Base-by-base conservation (phyloP, 2,329 filamentous ascomycete genomes). In the Colletotrichum nymphaeae region DNA sequence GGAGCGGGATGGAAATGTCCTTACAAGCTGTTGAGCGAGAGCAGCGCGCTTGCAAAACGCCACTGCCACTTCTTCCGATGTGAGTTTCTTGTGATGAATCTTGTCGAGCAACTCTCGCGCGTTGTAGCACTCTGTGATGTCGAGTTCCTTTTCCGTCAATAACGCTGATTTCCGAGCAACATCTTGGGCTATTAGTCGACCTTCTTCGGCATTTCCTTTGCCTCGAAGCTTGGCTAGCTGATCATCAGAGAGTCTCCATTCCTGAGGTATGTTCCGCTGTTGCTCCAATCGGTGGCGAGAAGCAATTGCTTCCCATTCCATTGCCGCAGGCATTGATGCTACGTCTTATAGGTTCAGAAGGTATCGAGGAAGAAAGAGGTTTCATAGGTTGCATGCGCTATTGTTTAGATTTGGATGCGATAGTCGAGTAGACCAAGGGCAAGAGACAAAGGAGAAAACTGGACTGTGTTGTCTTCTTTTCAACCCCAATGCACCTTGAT, bases 41-140 rank as follows among this genome's bases (percentile, higher is more conserved):
- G 79, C 79, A 1, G 78, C 79, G 49, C 77, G 75, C 59, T 80
- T 79, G 52, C 76, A 76, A 26, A 80, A 80, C 1, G 78, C 78
- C 14, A 76, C 66, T 0, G 76, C 74, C 1, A 80, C 78, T 24
- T 78, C 76, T 22, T 77, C 72, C 1, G 78, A 76, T 0, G 78
- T 77, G 7, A 79, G 67, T 3, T 74, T 24, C 2, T 74, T 69
- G 1, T n/a, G 32, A 4, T 72, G 60, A 5, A 79, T 69, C 37
- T 76, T 74, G 32, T 32, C 49, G 0, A 77, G 63, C 2, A 79
- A 67, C 1, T 75, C 35, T 5, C 59, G 55, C 1, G 77, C 77
- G 22, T 49, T 74, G 9, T 75, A 72, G 4, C 53, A 58, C n/a
- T 69, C 71, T 4, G 77, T 76, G 58, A 79, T 79, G 24, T 76